Evolutionary conservation across 164 flowering plant genomes (phyloP), one percentile per base, ranked within the genome.

Genomic region (Hamamelis virginiana): DNA sequence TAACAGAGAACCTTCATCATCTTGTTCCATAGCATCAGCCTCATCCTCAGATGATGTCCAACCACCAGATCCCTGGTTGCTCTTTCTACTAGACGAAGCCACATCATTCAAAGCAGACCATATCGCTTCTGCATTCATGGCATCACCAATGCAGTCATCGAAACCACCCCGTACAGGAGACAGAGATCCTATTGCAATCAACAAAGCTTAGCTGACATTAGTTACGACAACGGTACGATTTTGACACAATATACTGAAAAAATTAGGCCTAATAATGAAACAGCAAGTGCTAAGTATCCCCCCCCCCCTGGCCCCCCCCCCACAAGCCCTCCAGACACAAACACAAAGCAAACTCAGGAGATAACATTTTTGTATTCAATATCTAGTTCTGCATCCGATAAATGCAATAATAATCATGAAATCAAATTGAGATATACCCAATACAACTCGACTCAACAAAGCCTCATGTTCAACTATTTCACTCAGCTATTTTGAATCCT

Each of bases 21-120:
- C 95, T 75, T 84, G 84, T 44, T 90, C 97, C 93, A 89, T 89
- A 50, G 78, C 77, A 76, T 96, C 96, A 62, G 77, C 89, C 78
- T 93, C 99, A 76, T 96, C 99, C 18, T 96, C 99, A 41, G 97
- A 90, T 38, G 98, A 86, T 74, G 92, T 84, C 98, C 99, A 96
- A 64, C 89, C 96, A 62, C 84, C 79, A 46, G 79, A 72, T 60
- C 10, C 64, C 44, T 41, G 67, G n/a, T 69, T 13, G 18, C 51
- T 65, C 19, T 77, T 76, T 47, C 72, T 70, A 76, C 96, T 88
- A 16, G 98, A 90, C 59, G 99, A 85, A 69, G 90, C 90, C 59
- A 84, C 86, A 78, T 87, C 91, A 80, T 62, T 81, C 78, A 93
- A 79, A 65, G 97, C 97, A 64, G 70, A 76, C 67, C 86, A 69